Evolutionary conservation across 192 early-diverging fungal genomes (phyloP).

Genomic region (Radiomyces spectabilis): DNA sequence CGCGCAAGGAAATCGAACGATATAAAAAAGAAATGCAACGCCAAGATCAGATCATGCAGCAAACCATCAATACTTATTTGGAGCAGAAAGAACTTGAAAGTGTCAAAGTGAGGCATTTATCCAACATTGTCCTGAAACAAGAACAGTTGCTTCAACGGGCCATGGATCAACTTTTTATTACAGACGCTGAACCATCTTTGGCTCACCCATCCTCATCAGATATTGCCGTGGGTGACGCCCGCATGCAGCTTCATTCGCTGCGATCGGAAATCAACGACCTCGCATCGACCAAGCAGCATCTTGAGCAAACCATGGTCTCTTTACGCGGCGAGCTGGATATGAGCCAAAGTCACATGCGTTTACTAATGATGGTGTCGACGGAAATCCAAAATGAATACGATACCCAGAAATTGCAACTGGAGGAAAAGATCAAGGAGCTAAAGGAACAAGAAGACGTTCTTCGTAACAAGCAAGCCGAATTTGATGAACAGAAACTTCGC

Average conservation of each 20-base stretch:
- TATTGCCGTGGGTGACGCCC: not conserved
- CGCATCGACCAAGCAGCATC: not conserved
- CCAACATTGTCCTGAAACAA: conserved; percentile 5
- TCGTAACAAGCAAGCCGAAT: not conserved
- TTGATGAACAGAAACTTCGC: not conserved
- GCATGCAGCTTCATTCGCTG: not conserved
- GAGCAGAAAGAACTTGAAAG: conserved; percentile 1
- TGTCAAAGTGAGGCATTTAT: conserved; percentile 3
- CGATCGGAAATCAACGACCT: not conserved
- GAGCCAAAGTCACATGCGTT: conserved; percentile 8
- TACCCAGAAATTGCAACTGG: not conserved
- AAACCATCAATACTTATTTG: not conserved
- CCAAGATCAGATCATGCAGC: not conserved
- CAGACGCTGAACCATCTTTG: too few species aligned
- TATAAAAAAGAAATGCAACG: not conserved
- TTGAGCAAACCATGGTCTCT: conserved; percentile 4
- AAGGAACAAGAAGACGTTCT: not conserved
- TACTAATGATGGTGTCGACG: conserved; percentile 15
- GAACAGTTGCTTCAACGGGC: conserved; percentile 4
- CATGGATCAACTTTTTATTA: too few species aligned
- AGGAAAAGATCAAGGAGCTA: not conserved
- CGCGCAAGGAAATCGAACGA: too few species aligned
- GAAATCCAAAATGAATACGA: conserved; percentile 20
- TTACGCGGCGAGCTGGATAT: conserved; percentile 6
- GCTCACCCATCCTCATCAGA: not conserved